These are phyloP conservation scores for Adansonia gregorii DNA, from an alignment of 441 rosid genomes.

Conservation along the genomic window DNA sequence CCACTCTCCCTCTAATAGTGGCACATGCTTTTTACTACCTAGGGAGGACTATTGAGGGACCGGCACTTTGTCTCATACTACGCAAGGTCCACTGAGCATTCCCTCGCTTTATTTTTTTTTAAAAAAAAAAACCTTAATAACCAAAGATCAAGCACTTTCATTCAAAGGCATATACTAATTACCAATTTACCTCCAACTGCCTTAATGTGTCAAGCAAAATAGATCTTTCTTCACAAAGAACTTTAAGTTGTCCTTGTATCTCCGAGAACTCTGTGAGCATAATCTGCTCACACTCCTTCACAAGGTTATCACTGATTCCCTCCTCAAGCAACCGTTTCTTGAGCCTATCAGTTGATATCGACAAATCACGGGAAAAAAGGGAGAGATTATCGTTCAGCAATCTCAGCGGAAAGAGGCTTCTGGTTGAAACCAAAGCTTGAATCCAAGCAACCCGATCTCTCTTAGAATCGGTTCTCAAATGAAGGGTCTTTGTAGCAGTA, in stretches of 20 bases:
- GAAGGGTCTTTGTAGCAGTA: slow-evolving; percentile 92
- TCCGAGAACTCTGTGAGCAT: slow-evolving; percentile 85
- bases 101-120: neutral
- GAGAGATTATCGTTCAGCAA: slow-evolving; percentile 59
- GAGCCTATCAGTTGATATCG: slow-evolving; percentile 75
- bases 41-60: too few species aligned
- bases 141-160: slow-evolving; percentile 23
- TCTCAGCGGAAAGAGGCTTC: slow-evolving; percentile 62
- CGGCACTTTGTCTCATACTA: too few species aligned
- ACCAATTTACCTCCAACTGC: slow-evolving; percentile 72
- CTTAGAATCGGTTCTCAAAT: slow-evolving; percentile 82
- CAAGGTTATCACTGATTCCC: slow-evolving; percentile 66
- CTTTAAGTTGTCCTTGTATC: slow-evolving; percentile 61
- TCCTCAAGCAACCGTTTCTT: slow-evolving; percentile 63
- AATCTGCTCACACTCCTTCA: slow-evolving; percentile 84
- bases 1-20: too few species aligned
- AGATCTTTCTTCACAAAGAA: slow-evolving; percentile 72
- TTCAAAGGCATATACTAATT: slow-evolving; percentile 17
- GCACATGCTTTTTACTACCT: too few species aligned
- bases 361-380: slow-evolving; percentile 56
- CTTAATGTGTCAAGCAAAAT: slow-evolving; percentile 73
- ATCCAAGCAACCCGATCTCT: slow-evolving; percentile 90
- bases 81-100: too few species aligned
- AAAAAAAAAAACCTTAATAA: slow-evolving; percentile 10
- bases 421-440: slow-evolving; percentile 77